Percentiles rank a stretch among this genome's conserved stretches.
Evolutionary conservation across 495 filamentous ascomycete genomes (phyloP).

Genomic region (Echria macrotheca): DNA sequence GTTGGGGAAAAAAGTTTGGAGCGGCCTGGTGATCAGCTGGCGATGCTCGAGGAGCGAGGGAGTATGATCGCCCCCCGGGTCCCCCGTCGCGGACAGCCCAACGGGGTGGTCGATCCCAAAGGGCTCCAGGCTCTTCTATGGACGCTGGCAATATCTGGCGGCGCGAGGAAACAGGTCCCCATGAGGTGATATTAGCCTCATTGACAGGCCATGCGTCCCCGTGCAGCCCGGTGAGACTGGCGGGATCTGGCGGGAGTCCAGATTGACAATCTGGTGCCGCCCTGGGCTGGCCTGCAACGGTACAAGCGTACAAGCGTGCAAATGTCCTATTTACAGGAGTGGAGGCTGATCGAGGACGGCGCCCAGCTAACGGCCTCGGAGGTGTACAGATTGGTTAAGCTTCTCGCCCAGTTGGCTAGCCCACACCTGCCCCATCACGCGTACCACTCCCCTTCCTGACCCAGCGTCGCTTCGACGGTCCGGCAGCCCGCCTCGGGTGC

Average conservation of each 20-base stretch:
- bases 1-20: conserved; percentile 27
- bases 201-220: conserved; percentile 11
- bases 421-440: conserved; percentile 9
- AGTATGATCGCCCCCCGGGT: conserved; percentile 13
- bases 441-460: conserved; percentile 9
- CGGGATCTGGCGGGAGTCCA: conserved; percentile 19
- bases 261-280: conserved; percentile 26
- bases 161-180: conserved; percentile 1
- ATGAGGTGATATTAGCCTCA: conserved; percentile 22
- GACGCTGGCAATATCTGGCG: conserved; percentile 5
- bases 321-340: conserved; percentile 22
- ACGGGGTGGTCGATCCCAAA: conserved; percentile 1
- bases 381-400: conserved; percentile 19
- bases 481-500: conserved; percentile 21
- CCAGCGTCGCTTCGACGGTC: conserved; percentile 21
- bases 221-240: conserved; percentile 17
- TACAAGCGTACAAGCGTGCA: background rate
- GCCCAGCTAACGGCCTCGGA: conserved; percentile 9
- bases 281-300: conserved; percentile 6
- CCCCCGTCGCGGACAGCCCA: no score
- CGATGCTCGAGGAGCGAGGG: no score
- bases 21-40: conserved; percentile 20
- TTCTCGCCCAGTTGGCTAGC: conserved; percentile 13
- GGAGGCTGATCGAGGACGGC: conserved; percentile 19
- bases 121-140: no score